phyloP scores from a whole-genome alignment of 2,329 filamentous ascomycete genomes.

The Rhynchosporium agropyri region DNA sequence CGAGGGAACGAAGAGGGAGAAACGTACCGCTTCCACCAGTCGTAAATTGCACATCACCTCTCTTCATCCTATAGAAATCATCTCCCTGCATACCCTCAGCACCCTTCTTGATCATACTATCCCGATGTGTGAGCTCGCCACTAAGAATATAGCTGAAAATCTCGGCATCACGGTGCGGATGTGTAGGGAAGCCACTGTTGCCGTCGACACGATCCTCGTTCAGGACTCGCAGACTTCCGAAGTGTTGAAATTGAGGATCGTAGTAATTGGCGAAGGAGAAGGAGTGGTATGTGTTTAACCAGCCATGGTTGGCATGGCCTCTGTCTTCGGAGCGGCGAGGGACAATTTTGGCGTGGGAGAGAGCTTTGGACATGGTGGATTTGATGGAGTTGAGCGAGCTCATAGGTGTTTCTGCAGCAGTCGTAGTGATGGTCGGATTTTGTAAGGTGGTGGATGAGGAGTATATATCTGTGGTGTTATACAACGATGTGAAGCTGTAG shows the following conservation, averaged over 20 bases:
- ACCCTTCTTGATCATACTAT: constrained; percentile 78
- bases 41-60: constrained; percentile 88
- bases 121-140: constrained; percentile 84
- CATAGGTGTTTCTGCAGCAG: constrained; percentile 30
- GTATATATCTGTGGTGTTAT: constrained; percentile 2
- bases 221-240: constrained; percentile 78
- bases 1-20: background rate
- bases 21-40: constrained; percentile 73
- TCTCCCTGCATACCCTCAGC: constrained; percentile 57
- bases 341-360: constrained; percentile 70
- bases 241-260: constrained; percentile 64
- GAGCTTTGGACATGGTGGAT: constrained; percentile 61
- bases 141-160: constrained; percentile 88
- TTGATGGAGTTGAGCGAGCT: constrained; percentile 42
- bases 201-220: constrained; percentile 84
- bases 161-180: constrained; percentile 83
- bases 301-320: constrained; percentile 80
- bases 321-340: constrained; percentile 72
- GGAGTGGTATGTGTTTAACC: constrained; percentile 85
- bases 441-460: constrained; percentile 13
- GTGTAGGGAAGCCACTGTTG: constrained; percentile 78
- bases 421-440: constrained; percentile 16
- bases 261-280: constrained; percentile 76
- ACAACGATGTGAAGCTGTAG: constrained; percentile 27
- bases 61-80: constrained; percentile 69